phyloP scores from a whole-genome alignment of 2,329 filamentous ascomycete species.

The Sporothrix sp. region DNA sequence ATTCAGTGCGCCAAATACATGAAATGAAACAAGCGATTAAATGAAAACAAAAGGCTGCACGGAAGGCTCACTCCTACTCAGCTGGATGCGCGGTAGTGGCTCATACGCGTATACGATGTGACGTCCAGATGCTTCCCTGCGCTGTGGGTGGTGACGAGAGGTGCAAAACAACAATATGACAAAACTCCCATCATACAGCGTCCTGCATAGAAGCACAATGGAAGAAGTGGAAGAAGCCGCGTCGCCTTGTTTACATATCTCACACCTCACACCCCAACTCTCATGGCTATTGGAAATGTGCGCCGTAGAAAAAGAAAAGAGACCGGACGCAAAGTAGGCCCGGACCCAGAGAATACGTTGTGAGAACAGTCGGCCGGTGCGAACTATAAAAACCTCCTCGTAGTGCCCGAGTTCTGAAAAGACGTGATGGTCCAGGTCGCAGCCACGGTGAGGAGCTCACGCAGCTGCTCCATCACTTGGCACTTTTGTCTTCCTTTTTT shows the following conservation, averaged over 20 bases:
- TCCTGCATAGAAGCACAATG: background rate
- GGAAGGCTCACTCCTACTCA: background rate
- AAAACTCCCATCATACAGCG: background rate
- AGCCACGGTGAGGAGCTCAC: too few species aligned
- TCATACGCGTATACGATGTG: background rate
- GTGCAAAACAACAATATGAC: background rate
- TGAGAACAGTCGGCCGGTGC: background rate
- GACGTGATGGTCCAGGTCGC: background rate
- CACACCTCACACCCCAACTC: too few species aligned
- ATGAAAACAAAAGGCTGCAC: background rate
- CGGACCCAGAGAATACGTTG: too few species aligned
- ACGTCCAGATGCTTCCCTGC: background rate
- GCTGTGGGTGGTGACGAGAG: too few species aligned
- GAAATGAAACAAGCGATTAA: background rate
- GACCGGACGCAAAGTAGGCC: background rate
- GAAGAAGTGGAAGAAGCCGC: background rate
- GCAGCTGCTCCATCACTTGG: too few species aligned
- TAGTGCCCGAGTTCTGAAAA: slow-evolving; percentile 1
- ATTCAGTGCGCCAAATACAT: background rate
- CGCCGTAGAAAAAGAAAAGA: background rate
- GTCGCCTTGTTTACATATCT: background rate
- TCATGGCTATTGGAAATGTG: too few species aligned
- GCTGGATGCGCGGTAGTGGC: too few species aligned
- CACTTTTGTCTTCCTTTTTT: too few species aligned
- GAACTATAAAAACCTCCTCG: background rate